Evolutionary conservation across 2,329 filamentous ascomycete species (phyloP), one percentile per base, ranked within the genome.

Genomic region (Myriosclerotinia scirpicola): DNA sequence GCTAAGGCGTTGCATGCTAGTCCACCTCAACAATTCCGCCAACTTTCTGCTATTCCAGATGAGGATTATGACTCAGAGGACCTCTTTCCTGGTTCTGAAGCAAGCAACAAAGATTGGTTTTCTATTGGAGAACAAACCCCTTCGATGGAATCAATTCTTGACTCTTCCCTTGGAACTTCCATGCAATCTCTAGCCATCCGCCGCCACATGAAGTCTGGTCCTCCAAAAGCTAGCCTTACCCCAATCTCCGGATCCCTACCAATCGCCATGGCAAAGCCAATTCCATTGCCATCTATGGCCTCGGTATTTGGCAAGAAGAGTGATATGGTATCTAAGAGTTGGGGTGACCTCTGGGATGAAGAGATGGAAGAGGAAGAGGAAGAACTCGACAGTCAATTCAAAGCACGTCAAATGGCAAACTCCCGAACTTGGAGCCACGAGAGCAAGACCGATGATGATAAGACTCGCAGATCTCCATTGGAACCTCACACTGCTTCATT

Each of bases 261-360:
- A 6, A 94, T 95, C 76, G 87, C 85, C 69, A 91, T 93, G 79
- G 90, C 90, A 17, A 87, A 95, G 76, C 90, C 92, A 0, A 86
- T 86, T 72, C 83, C 87, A 69, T 76, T 81, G 73, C 80, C 84
- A 76, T 84, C 85, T 52, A 81, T 89, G 72, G 82, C 86, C 64
- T 88, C 91, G 69, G 86, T 94, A 61, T 94, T 96, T 76, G 91
- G 91, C 62, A 88, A 88, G 75, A 87, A 90, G 76, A 85, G 87
- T 69, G 90, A 94, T 55, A 82, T 85, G 58, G 91, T 96, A 58
- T 97, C 95, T 66, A 98, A 98, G 89, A 98, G 95, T 82, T 99
- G 95, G 95, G 97, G 93, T 75, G 95, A 99, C 78, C 87, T 98
- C 78, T 97, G 93, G 90, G 94, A 98, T 67, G 94, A 98, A 78